Evolutionary conservation across 208 protist genomes (phyloP), one percentile per base, ranked within the genome.

Genomic region (Porcisia deanei): DNA sequence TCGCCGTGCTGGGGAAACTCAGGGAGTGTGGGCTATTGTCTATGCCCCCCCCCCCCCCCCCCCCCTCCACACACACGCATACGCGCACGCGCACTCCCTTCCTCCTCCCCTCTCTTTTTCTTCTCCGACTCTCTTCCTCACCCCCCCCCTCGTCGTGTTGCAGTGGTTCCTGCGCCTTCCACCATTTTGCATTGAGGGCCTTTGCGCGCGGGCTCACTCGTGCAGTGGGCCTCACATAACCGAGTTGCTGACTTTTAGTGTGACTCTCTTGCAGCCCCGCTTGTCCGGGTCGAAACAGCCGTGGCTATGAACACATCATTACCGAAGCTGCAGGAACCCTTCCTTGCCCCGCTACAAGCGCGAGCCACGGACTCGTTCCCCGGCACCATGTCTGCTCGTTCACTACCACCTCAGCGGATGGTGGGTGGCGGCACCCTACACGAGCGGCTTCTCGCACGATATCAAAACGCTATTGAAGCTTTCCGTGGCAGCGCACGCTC

Each of bases 401-500:
- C 52, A 30, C 34, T 30, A 8, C 41, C 39, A n/a, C 37, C 58
- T 1, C 57, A 25, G 41, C 71, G 45, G 10, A 55, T 41, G 20
- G 37, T 16, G 20, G 57, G 71, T 39, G 73, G 61, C 30, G 41
- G 65, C 22, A 67, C 77, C 8, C 61, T 80, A 25, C 79, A 78
- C 54, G 79, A 89, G 30, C 80, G 84, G 9, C 85, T 95, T 30
- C 79, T 65, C 5, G 77, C 73, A 1, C 81, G 86, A 9, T 81
- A 92, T 61, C 77, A 89, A 8, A 79, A 84, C 10, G 72, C 83
- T 16, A 82, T 94, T 30, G 57, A 58, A 7, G 55, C 59, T 20
- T 96, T 94, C 64, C 87, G 88, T 61, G 71, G 76, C 1, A 68
- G 41, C 58, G 79, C 90, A 2, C 75, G 70, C 4, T 59, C 73